These are phyloP conservation scores for Trichoderma sp. DNA, from an alignment of 2,329 filamentous ascomycete genomes.

Conservation along the genomic window DNA sequence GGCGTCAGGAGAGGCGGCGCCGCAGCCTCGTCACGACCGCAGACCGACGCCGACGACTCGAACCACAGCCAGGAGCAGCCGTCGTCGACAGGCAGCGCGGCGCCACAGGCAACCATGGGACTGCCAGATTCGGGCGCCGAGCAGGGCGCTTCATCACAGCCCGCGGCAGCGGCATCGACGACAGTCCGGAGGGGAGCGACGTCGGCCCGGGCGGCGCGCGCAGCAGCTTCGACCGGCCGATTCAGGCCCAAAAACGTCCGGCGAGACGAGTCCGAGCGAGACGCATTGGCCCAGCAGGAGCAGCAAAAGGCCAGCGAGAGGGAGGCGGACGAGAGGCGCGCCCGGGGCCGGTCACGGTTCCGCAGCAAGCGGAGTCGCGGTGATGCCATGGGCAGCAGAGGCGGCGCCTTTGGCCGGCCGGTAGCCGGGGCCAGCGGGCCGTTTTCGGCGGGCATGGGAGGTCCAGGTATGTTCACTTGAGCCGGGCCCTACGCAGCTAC, in stretches of 20 bases:
- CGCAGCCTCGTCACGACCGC: constrained; percentile 34
- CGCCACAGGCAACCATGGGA: constrained; percentile 29
- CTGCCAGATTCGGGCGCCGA: constrained; percentile 28
- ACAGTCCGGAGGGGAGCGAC: constrained; percentile 30
- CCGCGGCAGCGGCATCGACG: constrained; percentile 26
- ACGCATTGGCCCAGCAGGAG: constrained; percentile 50
- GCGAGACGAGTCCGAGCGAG: constrained; percentile 54
- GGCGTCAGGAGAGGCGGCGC: constrained; percentile 40
- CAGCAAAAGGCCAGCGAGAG: constrained; percentile 48
- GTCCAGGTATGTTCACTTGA: constrained; percentile 30
- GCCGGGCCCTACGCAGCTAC: too few species aligned
- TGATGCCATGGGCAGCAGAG: constrained; percentile 48
- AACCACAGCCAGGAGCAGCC: not conserved
- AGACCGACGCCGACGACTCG: constrained; percentile 30
- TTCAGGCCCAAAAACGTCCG: constrained; percentile 54
- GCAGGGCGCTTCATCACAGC: constrained; percentile 18
- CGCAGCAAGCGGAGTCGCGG: constrained; percentile 49
- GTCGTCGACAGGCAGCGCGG: not conserved
- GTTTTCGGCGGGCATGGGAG: constrained; percentile 41
- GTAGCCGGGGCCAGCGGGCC: constrained; percentile 45
- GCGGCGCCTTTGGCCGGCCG: constrained; percentile 41
- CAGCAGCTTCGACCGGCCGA: constrained; percentile 42
- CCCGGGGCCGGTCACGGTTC: constrained; percentile 45
- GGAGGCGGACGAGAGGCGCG: constrained; percentile 45
- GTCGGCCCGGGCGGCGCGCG: constrained; percentile 39